Conservation (phyloP, 768 basidiomycete genomes). For the Boletellus ananas region DNA sequence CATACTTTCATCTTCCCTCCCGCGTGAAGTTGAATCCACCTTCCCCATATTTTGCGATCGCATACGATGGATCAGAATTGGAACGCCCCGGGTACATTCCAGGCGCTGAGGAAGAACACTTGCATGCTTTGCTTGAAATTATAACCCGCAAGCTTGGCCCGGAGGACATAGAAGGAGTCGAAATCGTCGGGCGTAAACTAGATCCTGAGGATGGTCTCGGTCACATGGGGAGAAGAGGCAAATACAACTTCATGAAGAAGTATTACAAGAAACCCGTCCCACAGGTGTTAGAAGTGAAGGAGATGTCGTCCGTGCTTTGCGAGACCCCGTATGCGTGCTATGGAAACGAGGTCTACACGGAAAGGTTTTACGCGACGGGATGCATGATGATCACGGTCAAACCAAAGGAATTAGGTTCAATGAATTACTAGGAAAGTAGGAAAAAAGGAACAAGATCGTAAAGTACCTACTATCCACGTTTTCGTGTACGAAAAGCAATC, state of each 20-base stretch:
- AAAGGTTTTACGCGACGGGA: neutral
- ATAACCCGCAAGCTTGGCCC: fast-evolving
- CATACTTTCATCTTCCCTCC: neutral
- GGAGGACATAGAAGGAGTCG: neutral
- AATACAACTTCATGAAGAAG: neutral
- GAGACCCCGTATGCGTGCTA: neutral
- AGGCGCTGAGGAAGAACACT: too few species aligned
- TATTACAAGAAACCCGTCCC: neutral
- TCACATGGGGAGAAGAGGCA: neutral
- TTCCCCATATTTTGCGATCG: too few species aligned
- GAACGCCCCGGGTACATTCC: neutral
- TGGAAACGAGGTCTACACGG: neutral
- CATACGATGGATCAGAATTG: neutral
- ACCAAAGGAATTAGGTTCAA: neutral
- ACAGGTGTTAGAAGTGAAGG: slow-evolving; percentile 1
- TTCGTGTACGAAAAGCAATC: too few species aligned
- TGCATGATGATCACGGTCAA: slow-evolving; percentile 3
- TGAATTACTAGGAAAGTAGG: too few species aligned
- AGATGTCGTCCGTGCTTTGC: neutral
- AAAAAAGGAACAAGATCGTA: too few species aligned
- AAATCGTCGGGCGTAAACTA: neutral
- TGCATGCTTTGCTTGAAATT: fast-evolving
- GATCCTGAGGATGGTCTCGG: too few species aligned
- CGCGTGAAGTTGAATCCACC: neutral
- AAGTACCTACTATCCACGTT: too few species aligned